Evolutionary conservation across 106 monocot species (phyloP).

Genomic region (Dendrobium chrysotoxum): DNA sequence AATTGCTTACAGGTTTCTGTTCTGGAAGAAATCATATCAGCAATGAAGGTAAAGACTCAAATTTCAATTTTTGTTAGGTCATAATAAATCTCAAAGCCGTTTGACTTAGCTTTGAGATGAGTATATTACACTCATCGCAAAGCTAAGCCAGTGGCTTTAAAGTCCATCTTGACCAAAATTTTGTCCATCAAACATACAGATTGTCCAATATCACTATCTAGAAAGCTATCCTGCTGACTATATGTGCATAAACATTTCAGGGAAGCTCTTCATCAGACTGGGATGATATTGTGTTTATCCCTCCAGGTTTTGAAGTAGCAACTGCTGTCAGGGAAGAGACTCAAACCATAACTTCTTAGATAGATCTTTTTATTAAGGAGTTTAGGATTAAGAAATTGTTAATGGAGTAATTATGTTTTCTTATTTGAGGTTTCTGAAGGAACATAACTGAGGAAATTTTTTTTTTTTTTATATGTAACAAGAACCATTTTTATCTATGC

Average conservation of each 20-base stretch:
- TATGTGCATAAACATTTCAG: conserved; percentile 24
- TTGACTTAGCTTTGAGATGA: too few relatives aligned
- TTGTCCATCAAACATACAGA: too few relatives aligned
- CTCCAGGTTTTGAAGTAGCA: conserved; percentile 67
- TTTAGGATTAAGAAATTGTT: neutral
- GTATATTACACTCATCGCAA: too few relatives aligned
- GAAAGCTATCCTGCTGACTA: neutral
- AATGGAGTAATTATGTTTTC: neutral
- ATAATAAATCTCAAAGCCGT: neutral
- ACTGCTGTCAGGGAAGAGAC: conserved; percentile 6
- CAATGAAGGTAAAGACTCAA: conserved; percentile 50
- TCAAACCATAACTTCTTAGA: neutral
- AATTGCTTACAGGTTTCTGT: conserved; percentile 36
- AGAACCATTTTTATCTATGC: too few relatives aligned
- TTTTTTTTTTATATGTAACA: too few relatives aligned
- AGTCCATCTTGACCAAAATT: too few relatives aligned
- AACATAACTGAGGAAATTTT: neutral
- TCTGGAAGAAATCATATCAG: conserved; percentile 63
- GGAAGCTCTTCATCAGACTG: conserved; percentile 54
- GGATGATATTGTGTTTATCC: conserved; percentile 83
- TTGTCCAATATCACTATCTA: neutral
- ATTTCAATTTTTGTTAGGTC: neutral
- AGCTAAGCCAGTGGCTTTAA: too few relatives aligned
- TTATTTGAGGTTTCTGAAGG: neutral
- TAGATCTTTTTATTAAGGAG: neutral